A percentile compares a stretch with the other conserved stretches of the same genome.
Evolutionary conservation across 192 early-diverging fungal genomes (phyloP).

Genomic region (Chytriomyces confervae): DNA sequence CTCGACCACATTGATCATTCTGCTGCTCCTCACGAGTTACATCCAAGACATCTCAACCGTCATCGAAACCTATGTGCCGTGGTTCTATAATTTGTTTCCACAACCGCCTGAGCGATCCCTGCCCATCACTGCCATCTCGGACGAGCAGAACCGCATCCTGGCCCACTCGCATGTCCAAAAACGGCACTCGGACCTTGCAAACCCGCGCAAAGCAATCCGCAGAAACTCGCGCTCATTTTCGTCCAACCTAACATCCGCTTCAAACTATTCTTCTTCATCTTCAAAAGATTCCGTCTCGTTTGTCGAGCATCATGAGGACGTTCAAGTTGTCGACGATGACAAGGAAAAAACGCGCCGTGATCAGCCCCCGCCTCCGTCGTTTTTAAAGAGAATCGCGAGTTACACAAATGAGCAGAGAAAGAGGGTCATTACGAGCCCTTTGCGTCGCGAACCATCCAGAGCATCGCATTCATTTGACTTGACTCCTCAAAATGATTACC

Average conservation of each 20-base stretch:
- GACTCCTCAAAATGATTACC: neutral
- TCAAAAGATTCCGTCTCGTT: neutral
- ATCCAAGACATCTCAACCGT: slow-evolving; percentile 34
- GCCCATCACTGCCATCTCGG: neutral
- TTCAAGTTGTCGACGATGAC: slow-evolving; percentile 14
- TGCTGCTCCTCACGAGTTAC: slow-evolving; percentile 29
- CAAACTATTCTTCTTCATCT: too few species aligned
- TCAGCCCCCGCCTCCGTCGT: neutral
- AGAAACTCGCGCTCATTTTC: neutral
- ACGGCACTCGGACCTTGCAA: neutral
- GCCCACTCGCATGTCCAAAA: slow-evolving; percentile 22
- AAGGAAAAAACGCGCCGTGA: neutral
- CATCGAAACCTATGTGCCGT: slow-evolving; percentile 3
- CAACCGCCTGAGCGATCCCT: slow-evolving; percentile 19
- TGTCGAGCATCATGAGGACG: slow-evolving; percentile 18
- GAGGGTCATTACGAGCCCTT: neutral
- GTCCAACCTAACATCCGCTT: neutral
- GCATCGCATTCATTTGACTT: neutral
- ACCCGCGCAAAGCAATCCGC: slow-evolving; percentile 14
- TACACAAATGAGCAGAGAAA: slow-evolving; percentile 4
- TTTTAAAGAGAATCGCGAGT: slow-evolving; percentile 28
- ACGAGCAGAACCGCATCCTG: slow-evolving; percentile 25
- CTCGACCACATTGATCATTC: slow-evolving; percentile 25
- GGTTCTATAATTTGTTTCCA: slow-evolving; percentile 27
- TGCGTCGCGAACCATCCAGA: neutral